A percentile compares a stretch with the other conserved stretches of the same genome.
Evolutionary conservation across 2,329 filamentous ascomycete species (phyloP).

Genomic region (Sphaerostilbella broomeana): DNA sequence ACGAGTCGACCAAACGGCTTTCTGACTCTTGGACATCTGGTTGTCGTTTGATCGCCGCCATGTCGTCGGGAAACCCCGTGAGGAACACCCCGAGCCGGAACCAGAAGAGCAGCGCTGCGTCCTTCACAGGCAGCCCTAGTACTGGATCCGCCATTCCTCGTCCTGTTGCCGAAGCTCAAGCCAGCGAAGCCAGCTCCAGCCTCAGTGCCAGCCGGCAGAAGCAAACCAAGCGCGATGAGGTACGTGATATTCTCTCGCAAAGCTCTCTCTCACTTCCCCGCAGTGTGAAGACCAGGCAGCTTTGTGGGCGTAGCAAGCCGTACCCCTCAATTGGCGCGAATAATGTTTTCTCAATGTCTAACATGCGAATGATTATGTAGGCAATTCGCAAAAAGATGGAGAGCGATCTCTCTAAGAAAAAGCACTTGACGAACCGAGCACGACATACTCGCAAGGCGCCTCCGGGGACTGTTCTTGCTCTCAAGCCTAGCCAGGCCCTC

Average conservation of each 20-base stretch:
- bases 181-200: slow-evolving; percentile 53
- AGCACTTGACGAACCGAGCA: slow-evolving; percentile 68
- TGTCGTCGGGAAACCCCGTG: slow-evolving; percentile 52
- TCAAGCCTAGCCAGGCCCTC: slow-evolving; percentile 90
- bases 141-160: slow-evolving; percentile 61
- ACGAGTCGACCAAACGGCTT: slow-evolving; percentile 3
- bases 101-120: slow-evolving; percentile 51
- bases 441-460: slow-evolving; percentile 88
- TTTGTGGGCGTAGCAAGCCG: neutral
- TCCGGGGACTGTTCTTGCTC: slow-evolving; percentile 87
- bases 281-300: too few species aligned
- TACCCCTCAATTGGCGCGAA: slow-evolving; percentile 2
- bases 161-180: slow-evolving; percentile 61
- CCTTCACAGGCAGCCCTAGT: slow-evolving; percentile 48
- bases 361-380: slow-evolving; percentile 44
- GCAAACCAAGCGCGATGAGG: slow-evolving; percentile 97
- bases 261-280: too few species aligned
- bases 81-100: slow-evolving; percentile 58
- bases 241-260: slow-evolving; percentile 50
- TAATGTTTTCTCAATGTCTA: slow-evolving; percentile 12
- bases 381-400: slow-evolving; percentile 96
- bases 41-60: slow-evolving; percentile 10
- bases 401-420: slow-evolving; percentile 97
- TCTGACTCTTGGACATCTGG: slow-evolving; percentile 2
- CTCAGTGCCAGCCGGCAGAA: slow-evolving; percentile 93